Evolutionary conservation across 176 grass and related monocot genomes (phyloP).

Genomic region (barley (Hordeum vulgare)): DNA sequence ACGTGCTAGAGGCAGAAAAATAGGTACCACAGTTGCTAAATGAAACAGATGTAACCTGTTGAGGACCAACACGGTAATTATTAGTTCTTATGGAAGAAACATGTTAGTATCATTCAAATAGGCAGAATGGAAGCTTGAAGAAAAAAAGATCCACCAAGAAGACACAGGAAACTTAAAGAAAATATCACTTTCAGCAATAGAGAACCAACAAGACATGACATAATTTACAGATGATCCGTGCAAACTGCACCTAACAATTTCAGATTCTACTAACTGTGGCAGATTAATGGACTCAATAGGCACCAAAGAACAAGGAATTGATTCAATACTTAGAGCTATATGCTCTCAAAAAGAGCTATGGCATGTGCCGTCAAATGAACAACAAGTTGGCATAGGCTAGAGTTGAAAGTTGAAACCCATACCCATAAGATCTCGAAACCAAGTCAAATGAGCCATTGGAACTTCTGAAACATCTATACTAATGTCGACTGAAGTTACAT

Average conservation of each 20-base stretch:
- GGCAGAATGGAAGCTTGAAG: background rate
- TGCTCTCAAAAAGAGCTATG: background rate
- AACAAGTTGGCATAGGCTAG: too few relatives aligned
- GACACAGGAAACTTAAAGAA: background rate
- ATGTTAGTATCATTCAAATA: background rate
- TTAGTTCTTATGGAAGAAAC: constrained; percentile 34
- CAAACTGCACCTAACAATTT: constrained; percentile 6
- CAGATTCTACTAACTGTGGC: background rate
- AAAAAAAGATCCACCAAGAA: background rate
- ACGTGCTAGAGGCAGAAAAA: constrained; percentile 81
- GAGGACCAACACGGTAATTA: constrained; percentile 17
- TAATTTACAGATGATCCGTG: constrained; percentile 4
- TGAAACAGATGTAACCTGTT: constrained; percentile 87
- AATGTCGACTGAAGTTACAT: background rate
- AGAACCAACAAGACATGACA: constrained; percentile 1
- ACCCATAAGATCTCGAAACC: too few relatives aligned
- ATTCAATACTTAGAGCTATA: background rate
- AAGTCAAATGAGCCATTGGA: background rate
- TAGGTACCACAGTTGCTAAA: constrained; percentile 92
- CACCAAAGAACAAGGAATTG: background rate
- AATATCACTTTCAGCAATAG: background rate
- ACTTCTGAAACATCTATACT: background rate
- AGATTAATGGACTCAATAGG: background rate
- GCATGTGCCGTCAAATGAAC: background rate
- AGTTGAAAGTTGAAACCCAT: too few relatives aligned